Conservation (phyloP, 306 rosid species). For the Quercus dentata region DNA sequence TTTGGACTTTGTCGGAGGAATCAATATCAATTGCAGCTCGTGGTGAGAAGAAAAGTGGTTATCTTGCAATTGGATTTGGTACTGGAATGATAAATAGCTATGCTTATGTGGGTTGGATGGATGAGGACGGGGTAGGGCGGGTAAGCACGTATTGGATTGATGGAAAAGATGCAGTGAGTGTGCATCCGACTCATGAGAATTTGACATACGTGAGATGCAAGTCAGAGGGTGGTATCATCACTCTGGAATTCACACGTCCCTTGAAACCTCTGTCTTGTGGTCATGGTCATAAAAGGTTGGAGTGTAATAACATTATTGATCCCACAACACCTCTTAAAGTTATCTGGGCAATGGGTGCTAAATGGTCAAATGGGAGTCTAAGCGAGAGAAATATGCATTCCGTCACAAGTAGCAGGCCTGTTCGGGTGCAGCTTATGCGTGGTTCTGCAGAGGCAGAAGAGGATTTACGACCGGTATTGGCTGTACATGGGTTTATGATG, state of each 20-base stretch:
- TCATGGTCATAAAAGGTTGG: conserved; percentile 34
- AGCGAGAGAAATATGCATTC: conserved; percentile 84
- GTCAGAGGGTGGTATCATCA: conserved; percentile 75
- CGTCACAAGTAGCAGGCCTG: conserved; percentile 65
- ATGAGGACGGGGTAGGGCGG: conserved; percentile 58
- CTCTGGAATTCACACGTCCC: conserved; percentile 84
- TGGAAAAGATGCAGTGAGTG: conserved; percentile 62
- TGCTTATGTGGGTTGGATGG: conserved; percentile 87
- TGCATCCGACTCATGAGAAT: conserved; percentile 66
- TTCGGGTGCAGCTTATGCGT: conserved; percentile 62
- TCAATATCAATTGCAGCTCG: conserved; percentile 82
- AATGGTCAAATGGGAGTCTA: conserved; percentile 56
- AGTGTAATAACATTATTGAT: conserved; percentile 80
- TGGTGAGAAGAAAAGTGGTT: conserved; percentile 92
- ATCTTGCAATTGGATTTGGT: conserved; percentile 87
- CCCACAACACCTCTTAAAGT: conserved; percentile 80
- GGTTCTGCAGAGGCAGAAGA: conserved; percentile 96
- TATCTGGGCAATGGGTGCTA: conserved; percentile 95
- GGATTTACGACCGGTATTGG: conserved; percentile 85
- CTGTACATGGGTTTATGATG: conserved; percentile 96
- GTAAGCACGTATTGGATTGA: conserved; percentile 82
- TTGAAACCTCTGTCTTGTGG: conserved; percentile 73
- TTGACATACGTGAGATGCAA: conserved; percentile 78
- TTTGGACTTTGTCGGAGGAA: conserved; percentile 73
- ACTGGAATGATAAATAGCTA: conserved; percentile 72